These are phyloP conservation scores for Penicillium waksmanii DNA, from an alignment of 495 filamentous ascomycete genomes.

Conservation along the genomic window DNA sequence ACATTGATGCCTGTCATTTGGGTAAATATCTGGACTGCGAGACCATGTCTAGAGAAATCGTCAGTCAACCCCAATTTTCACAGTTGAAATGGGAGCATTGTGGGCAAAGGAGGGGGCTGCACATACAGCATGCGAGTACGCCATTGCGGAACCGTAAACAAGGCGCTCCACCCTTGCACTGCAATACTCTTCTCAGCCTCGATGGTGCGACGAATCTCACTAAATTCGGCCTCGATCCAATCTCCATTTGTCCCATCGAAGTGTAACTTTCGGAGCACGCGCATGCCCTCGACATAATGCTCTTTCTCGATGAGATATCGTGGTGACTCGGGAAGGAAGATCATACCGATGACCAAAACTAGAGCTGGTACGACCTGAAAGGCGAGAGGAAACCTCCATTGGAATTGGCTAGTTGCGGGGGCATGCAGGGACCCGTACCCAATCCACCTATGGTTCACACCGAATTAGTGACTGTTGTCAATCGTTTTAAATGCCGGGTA, in stretches of 20 bases:
- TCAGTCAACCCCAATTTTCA: neutral
- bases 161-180: slow-evolving; percentile 49
- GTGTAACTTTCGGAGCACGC: slow-evolving; percentile 55
- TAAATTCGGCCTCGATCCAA: slow-evolving; percentile 53
- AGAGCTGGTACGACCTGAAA: slow-evolving; percentile 54
- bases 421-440: slow-evolving; percentile 56
- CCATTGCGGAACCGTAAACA: slow-evolving; percentile 57
- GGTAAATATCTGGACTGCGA: slow-evolving; percentile 42
- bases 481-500: neutral
- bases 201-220: slow-evolving; percentile 52
- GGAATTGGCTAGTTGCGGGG: slow-evolving; percentile 43
- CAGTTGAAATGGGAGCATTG: slow-evolving; percentile 19
- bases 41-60: slow-evolving; percentile 36
- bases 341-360: slow-evolving; percentile 49
- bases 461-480: slow-evolving; percentile 7
- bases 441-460: slow-evolving; percentile 49
- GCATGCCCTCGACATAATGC: slow-evolving; percentile 46
- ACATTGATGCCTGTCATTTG: slow-evolving; percentile 61
- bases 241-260: slow-evolving; percentile 50
- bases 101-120: slow-evolving; percentile 15
- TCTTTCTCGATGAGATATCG: slow-evolving; percentile 58
- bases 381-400: slow-evolving; percentile 61
- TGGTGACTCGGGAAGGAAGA: slow-evolving; percentile 59
- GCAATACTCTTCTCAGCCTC: slow-evolving; percentile 49
- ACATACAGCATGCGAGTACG: slow-evolving; percentile 52